Evolutionary conservation across 2,329 filamentous ascomycete genomes (phyloP).

Genomic region (Aspergillus udagawae): DNA sequence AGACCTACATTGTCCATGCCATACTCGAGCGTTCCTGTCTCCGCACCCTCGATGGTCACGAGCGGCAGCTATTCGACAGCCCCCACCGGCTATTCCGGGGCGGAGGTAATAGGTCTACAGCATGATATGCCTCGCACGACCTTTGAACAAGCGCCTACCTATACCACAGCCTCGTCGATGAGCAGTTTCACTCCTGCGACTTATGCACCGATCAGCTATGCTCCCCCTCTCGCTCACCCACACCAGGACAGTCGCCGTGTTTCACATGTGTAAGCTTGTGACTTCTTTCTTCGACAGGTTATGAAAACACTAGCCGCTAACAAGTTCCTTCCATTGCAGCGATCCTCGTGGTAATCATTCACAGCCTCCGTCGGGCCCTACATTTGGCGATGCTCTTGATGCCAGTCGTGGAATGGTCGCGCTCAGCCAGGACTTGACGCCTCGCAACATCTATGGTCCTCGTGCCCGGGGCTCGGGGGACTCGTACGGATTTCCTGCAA

Average conservation of each 20-base stretch:
- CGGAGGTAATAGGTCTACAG: conserved; percentile 64
- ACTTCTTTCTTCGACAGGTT: neutral
- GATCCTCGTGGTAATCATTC: conserved; percentile 34
- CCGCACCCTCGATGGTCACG: conserved; percentile 66
- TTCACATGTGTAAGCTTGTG: conserved; percentile 70
- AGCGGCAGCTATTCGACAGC: conserved; percentile 63
- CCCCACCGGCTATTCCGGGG: conserved; percentile 52
- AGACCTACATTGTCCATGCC: conserved; percentile 64
- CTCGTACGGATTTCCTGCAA: conserved; percentile 85
- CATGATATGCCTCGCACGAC: conserved; percentile 76
- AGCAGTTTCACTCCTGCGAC: conserved; percentile 64
- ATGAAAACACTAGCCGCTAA: conserved; percentile 12
- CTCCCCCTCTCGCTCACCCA: conserved; percentile 51
- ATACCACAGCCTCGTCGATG: conserved; percentile 64
- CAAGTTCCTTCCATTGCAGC: conserved; percentile 15
- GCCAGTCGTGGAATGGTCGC: conserved; percentile 92
- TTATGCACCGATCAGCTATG: conserved; percentile 78
- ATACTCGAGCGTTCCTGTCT: conserved; percentile 68
- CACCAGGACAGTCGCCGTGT: conserved; percentile 62
- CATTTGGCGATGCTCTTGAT: conserved; percentile 85
- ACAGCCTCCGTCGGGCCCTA: conserved; percentile 56
- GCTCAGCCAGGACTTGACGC: conserved; percentile 87
- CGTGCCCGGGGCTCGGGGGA: conserved; percentile 70
- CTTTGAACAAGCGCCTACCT: conserved; percentile 67
- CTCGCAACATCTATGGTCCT: conserved; percentile 80